Evolutionary conservation across 2,329 filamentous ascomycete species (phyloP).

Genomic region (Trichoderma koningii): DNA sequence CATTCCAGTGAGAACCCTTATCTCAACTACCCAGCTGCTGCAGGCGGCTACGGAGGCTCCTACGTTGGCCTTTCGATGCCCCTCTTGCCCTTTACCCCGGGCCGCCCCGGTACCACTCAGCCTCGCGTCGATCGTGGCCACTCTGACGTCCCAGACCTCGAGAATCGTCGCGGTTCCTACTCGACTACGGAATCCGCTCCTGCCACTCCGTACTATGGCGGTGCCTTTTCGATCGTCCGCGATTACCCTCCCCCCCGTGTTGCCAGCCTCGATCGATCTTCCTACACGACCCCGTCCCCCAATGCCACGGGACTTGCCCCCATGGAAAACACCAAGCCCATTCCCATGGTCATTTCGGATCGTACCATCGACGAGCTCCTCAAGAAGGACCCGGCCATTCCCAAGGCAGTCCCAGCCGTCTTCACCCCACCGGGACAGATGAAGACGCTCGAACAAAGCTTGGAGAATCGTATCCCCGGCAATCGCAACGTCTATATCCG

Average conservation of each 20-base stretch:
- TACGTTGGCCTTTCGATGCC: slow-evolving; percentile 44
- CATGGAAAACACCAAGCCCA: slow-evolving; percentile 47
- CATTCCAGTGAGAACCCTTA: slow-evolving; percentile 42
- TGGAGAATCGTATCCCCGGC: slow-evolving; percentile 86
- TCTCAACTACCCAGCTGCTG: slow-evolving; percentile 38
- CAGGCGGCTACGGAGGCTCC: slow-evolving; percentile 41
- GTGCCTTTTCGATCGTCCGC: slow-evolving; percentile 58
- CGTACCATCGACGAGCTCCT: slow-evolving; percentile 65
- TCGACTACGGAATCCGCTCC: slow-evolving; percentile 68
- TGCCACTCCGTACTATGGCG: slow-evolving; percentile 66
- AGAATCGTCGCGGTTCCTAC: slow-evolving; percentile 68
- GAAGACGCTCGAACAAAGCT: slow-evolving; percentile 88
- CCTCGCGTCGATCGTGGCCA: slow-evolving; percentile 52
- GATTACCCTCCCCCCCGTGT: slow-evolving; percentile 62
- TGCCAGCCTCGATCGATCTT: slow-evolving; percentile 61
- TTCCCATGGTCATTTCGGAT: slow-evolving; percentile 46
- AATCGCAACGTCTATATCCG: slow-evolving; percentile 99
- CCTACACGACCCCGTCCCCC: slow-evolving; percentile 68
- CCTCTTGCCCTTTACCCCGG: slow-evolving; percentile 56
- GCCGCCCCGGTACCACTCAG: slow-evolving; percentile 48
- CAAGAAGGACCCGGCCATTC: slow-evolving; percentile 78
- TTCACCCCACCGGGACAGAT: slow-evolving; percentile 82
- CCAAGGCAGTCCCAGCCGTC: slow-evolving; percentile 84
- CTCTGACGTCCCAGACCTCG: slow-evolving; percentile 61
- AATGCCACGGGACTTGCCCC: slow-evolving; percentile 54